These are phyloP conservation scores for Mycosphaerelloides madeirae DNA, from an alignment of 2,329 filamentous ascomycete species.

Conservation along the genomic window DNA sequence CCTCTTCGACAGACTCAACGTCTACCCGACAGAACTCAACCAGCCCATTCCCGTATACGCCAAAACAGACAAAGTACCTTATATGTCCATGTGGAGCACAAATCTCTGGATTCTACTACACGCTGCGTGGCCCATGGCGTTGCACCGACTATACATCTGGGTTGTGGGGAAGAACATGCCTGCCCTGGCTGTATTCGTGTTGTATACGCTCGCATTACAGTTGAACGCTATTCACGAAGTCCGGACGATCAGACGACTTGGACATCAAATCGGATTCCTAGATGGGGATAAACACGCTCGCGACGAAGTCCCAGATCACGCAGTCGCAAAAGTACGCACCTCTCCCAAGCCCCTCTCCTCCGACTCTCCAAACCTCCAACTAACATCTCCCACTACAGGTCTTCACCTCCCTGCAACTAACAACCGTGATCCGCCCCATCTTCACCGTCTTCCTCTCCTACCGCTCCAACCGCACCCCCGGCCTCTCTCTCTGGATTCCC, in stretches of 20 bases:
- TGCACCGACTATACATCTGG: conserved; percentile 36
- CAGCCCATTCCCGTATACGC: conserved; percentile 13
- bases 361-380: no score
- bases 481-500: conserved; percentile 34
- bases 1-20: conserved; percentile 15
- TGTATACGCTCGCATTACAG: conserved; percentile 40
- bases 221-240: conserved; percentile 38
- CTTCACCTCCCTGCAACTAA: conserved; percentile 15
- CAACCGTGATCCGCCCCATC: conserved; percentile 19
- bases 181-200: conserved; percentile 30
- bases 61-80: conserved; percentile 37
- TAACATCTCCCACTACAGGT: no score
- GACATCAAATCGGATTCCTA: conserved; percentile 38
- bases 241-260: conserved; percentile 35
- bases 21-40: conserved; percentile 9
- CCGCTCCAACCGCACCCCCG: conserved; percentile 8
- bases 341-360: no score
- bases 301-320: conserved; percentile 39
- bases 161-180: conserved; percentile 32
- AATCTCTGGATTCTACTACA: conserved; percentile 40
- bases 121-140: conserved; percentile 33
- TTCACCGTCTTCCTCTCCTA: conserved; percentile 19
- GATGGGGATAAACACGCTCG: conserved; percentile 43
- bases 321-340: conserved; percentile 19
- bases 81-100: conserved; percentile 32